These are phyloP conservation scores for Colletotrichum salicis DNA, from an alignment of 2,329 filamentous ascomycete genomes.

Conservation along the genomic window DNA sequence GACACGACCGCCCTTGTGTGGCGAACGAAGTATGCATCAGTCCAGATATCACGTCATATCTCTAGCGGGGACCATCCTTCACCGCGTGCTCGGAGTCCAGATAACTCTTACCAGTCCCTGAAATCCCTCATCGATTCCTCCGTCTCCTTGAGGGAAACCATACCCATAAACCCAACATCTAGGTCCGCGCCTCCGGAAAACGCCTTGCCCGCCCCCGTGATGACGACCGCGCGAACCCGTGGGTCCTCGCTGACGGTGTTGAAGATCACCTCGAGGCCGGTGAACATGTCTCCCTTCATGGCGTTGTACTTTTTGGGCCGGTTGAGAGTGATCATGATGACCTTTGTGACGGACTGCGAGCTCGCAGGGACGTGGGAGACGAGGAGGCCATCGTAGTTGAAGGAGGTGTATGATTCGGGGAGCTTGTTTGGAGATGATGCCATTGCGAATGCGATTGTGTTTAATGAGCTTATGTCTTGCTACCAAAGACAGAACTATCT, in stretches of 20 bases:
- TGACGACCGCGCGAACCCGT: not conserved
- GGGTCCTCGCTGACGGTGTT: slow-evolving; percentile 4
- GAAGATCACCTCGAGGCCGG: slow-evolving; percentile 67
- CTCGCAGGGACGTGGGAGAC: slow-evolving; percentile 59
- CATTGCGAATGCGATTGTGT: not conserved
- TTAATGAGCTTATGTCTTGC: too few species aligned
- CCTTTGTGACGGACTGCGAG: slow-evolving; percentile 65
- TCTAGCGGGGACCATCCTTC: not conserved
- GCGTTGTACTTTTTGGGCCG: slow-evolving; percentile 76
- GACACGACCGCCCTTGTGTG: slow-evolving; percentile 62
- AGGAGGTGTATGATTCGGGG: not conserved
- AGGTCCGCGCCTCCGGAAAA: not conserved
- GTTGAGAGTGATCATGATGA: slow-evolving; percentile 72
- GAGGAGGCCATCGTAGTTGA: not conserved
- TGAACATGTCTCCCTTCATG: slow-evolving; percentile 72
- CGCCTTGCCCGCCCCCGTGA: not conserved
- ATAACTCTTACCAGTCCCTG: not conserved
- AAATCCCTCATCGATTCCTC: not conserved
- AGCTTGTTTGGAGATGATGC: too few species aligned
- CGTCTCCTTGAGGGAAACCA: not conserved
- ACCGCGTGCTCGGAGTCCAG: too few species aligned
- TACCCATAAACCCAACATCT: not conserved
- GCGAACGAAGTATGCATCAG: not conserved
- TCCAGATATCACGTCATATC: not conserved
- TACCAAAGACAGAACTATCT: too few species aligned